phyloP scores from a whole-genome alignment of 2,329 filamentous ascomycete genomes.

The Epicoccum nigrum region DNA sequence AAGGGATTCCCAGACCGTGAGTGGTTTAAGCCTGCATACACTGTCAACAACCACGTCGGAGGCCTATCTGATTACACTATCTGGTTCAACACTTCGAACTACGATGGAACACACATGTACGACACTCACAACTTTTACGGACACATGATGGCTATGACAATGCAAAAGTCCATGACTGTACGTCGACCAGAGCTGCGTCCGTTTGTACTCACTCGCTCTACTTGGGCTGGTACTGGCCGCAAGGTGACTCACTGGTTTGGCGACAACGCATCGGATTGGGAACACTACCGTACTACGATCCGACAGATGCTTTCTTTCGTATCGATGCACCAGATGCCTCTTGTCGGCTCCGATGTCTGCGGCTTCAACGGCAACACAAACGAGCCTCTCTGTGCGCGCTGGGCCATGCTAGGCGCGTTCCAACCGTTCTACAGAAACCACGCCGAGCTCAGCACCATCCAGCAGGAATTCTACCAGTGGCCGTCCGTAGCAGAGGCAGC shows the following conservation, averaged over 20 bases:
- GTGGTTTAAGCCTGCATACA: conserved; percentile 68
- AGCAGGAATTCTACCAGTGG: conserved; percentile 78
- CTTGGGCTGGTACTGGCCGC: conserved; percentile 73
- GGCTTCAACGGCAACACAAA: conserved; percentile 73
- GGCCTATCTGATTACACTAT: conserved; percentile 58
- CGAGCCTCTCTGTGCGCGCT: conserved; percentile 74
- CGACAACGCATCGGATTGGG: conserved; percentile 57
- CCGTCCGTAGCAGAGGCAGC: conserved; percentile 67
- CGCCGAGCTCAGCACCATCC: conserved; percentile 59
- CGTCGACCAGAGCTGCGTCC: conserved; percentile 70
- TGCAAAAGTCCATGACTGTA: conserved; percentile 68
- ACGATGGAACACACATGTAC: conserved; percentile 70
- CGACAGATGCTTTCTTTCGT: conserved; percentile 54
- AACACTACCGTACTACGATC: conserved; percentile 52
- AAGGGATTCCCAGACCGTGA: conserved; percentile 68
- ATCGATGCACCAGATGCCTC: conserved; percentile 55
- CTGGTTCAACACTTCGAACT: conserved; percentile 70
- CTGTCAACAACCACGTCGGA: conserved; percentile 66
- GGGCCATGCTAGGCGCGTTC: conserved; percentile 76
- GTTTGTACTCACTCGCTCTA: conserved; percentile 76
- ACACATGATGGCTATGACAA: conserved; percentile 73
- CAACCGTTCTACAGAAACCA: conserved; percentile 79
- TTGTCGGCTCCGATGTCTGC: conserved; percentile 70
- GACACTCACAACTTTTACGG: conserved; percentile 82
- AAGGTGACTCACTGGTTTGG: conserved; percentile 67